Percentiles rank a stretch among this genome's conserved stretches.
Evolutionary conservation across 2,329 filamentous ascomycete species (phyloP).

Genomic region (Monilinia vaccinii-corymbosi): DNA sequence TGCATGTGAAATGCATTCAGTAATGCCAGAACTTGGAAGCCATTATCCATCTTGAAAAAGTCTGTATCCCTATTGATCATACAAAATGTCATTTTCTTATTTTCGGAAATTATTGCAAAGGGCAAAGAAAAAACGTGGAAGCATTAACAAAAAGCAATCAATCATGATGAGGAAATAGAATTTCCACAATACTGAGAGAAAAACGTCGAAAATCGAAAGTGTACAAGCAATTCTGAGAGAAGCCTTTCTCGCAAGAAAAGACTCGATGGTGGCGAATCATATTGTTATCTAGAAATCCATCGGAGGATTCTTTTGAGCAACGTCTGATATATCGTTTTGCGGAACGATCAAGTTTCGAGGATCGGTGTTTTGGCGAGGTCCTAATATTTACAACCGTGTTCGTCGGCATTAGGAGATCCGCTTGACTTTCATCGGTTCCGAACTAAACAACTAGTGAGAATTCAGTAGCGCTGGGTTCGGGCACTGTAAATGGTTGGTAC

Average conservation of each 20-base stretch:
- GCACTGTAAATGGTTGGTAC: background rate
- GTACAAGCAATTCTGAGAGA: background rate
- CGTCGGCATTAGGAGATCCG: background rate
- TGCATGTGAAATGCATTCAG: background rate
- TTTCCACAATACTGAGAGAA: slow-evolving; percentile 3
- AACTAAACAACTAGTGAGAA: background rate
- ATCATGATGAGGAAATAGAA: background rate
- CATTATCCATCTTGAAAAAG: no score
- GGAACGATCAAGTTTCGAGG: background rate
- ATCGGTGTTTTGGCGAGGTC: background rate
- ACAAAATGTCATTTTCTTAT: background rate
- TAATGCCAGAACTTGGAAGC: background rate
- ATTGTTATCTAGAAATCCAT: background rate
- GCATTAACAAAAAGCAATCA: background rate
- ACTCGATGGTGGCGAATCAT: background rate
- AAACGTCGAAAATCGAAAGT: background rate
- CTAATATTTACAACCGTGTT: background rate
- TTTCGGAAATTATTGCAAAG: background rate
- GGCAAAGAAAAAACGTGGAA: background rate
- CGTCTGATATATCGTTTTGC: background rate
- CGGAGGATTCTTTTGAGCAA: background rate
- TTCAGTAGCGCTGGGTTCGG: background rate
- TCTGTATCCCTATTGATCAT: background rate
- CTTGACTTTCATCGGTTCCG: background rate
- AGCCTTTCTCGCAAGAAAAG: background rate